Base-by-base conservation (phyloP, 495 filamentous ascomycete species). In the Cryomyces antarcticus region DNA sequence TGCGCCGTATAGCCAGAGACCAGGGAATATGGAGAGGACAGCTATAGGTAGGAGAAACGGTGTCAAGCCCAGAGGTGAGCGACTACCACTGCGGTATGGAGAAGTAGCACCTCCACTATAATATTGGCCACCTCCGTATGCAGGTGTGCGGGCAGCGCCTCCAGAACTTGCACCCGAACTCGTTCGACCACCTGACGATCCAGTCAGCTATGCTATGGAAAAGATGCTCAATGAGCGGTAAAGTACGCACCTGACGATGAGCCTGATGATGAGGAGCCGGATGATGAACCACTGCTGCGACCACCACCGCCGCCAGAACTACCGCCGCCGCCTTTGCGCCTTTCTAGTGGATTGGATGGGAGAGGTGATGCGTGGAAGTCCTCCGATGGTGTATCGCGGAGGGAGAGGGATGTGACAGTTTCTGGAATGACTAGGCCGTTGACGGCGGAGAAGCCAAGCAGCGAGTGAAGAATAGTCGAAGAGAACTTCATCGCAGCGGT, bases 91-190 rank as follows among this genome's bases (percentile, higher is more conserved):
- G 7, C 46, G 44, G 61, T 87, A 95, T 4, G 89, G 82, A 5
- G 63, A 59, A 7, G 56, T 47, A 0, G 81, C 71, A 33, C 89
- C 89, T 31, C 89, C 88, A 35, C 76, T 73, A 48, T 93, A 95
- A 58, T 74, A 92, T 30, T 54, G 52, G 6, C 79, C 77, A 6
- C 78, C 73, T 30, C 79, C 78, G 52, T 74, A 82, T 3, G 53
- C 50, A 0, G 76, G 73, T 7, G 57, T 49, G 9, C 68, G 57
- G 3, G 80, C 79, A n/a, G 72, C 79, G 35, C 83, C 82, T 31
- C 61, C 62, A 9, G 52, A 68, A n/a, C 78, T 77, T 24, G 17
- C 17, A 24, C 17, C 17, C 17, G 17, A 24, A 24, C 17, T 24
- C 17, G 17, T 24, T 24, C 17, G 17, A 1, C 17, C 17, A 2